phyloP scores from a whole-genome alignment of 73 alveolate species.

The Urostyla sp. region DNA sequence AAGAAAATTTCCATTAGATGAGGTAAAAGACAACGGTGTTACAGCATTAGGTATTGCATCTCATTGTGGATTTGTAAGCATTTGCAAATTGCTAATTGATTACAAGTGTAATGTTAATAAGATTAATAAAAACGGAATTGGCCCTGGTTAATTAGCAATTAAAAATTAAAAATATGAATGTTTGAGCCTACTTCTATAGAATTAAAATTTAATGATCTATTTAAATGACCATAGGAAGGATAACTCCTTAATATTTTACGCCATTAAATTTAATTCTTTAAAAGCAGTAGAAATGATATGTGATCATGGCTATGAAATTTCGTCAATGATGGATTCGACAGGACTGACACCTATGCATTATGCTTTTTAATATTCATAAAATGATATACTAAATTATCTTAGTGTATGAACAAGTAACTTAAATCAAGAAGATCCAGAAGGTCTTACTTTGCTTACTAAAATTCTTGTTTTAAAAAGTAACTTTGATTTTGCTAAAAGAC shows the following conservation, averaged over 20 bases:
- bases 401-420: not conserved
- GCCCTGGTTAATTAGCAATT: constrained; percentile 17
- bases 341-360: constrained; percentile 5
- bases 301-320: not conserved
- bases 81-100: not conserved
- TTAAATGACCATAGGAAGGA: not conserved
- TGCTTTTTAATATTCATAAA: not conserved
- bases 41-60: constrained; percentile 53
- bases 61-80: not conserved
- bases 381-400: not conserved
- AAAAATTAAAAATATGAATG: not conserved
- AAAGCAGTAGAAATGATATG: not conserved
- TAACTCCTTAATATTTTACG: constrained; percentile 8
- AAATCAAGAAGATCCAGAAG: constrained; percentile 53
- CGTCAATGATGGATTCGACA: not conserved
- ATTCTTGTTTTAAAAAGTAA: not conserved
- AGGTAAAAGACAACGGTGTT: constrained; percentile 32
- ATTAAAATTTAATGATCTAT: not conserved
- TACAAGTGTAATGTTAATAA: constrained; percentile 26
- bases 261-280: not conserved
- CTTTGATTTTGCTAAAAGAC: not conserved
- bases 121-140: constrained; percentile 12
- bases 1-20: constrained; percentile 20
- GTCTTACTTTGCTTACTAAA: constrained; percentile 4
- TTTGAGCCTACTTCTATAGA: not conserved